Evolutionary conservation across 2,329 filamentous ascomycete genomes (phyloP).

Genomic region (Pyrenochaeta sp.): DNA sequence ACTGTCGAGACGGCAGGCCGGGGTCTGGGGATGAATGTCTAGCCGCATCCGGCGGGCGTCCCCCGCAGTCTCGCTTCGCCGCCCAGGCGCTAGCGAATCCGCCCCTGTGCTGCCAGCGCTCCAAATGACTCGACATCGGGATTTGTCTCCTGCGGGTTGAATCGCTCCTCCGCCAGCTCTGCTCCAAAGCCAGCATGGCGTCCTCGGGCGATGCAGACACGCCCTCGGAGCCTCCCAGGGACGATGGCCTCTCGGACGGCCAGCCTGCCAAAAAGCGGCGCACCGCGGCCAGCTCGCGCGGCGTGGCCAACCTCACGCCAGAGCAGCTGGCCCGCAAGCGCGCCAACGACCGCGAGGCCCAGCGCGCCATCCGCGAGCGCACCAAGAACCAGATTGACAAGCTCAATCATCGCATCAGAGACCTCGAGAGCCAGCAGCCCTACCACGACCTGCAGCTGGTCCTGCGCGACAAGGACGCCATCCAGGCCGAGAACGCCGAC

Average conservation of each 20-base stretch:
- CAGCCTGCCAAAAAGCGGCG: slow-evolving; percentile 42
- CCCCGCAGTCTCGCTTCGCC: too few species aligned
- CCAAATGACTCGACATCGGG: slow-evolving; percentile 21
- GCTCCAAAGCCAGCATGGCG: slow-evolving; percentile 29
- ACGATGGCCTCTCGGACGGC: slow-evolving; percentile 23
- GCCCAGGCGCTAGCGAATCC: too few species aligned
- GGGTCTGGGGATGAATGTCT: too few species aligned
- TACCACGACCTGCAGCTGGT: slow-evolving; percentile 83
- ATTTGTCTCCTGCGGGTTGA: slow-evolving; percentile 15
- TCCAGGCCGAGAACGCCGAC: slow-evolving; percentile 81
- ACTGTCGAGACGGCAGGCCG: too few species aligned
- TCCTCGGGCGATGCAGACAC: slow-evolving; percentile 30
- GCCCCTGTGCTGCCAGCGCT: too few species aligned
- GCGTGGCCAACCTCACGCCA: slow-evolving; percentile 85
- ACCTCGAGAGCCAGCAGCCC: slow-evolving; percentile 80
- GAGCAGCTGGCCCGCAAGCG: slow-evolving; percentile 90
- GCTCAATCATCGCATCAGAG: slow-evolving; percentile 74
- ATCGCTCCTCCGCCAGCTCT: slow-evolving; percentile 15
- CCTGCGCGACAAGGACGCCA: slow-evolving; percentile 75
- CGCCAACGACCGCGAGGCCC: slow-evolving; percentile 88
- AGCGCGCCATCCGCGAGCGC: slow-evolving; percentile 82
- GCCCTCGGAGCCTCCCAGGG: slow-evolving; percentile 20
- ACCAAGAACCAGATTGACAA: slow-evolving; percentile 81
- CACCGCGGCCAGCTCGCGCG: slow-evolving; percentile 63
- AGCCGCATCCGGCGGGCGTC: too few species aligned